phyloP scores from a whole-genome alignment of 495 filamentous ascomycete species.

The Niebla homalea region DNA sequence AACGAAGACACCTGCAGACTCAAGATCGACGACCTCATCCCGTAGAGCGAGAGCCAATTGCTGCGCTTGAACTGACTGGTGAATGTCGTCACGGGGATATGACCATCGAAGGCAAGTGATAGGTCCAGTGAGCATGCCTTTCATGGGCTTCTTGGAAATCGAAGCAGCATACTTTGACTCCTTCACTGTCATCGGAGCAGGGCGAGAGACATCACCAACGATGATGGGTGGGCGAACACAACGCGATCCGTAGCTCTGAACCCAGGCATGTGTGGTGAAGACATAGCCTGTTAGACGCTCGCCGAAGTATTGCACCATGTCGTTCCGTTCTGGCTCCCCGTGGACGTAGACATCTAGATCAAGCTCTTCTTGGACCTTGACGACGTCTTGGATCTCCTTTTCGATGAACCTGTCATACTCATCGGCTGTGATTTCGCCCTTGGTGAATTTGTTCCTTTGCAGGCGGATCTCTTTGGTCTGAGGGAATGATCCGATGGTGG shows the following conservation, averaged over 20 bases:
- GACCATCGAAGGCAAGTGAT: slow-evolving; percentile 99
- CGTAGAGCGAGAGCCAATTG: slow-evolving; percentile 96
- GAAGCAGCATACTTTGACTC: slow-evolving; percentile 97
- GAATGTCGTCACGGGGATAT: slow-evolving; percentile 97
- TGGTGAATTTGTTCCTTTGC: slow-evolving; percentile 92
- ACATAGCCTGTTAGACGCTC: slow-evolving; percentile 93
- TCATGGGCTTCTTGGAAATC: slow-evolving; percentile 96
- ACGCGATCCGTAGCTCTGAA: slow-evolving; percentile 94
- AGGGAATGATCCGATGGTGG: slow-evolving; percentile 97
- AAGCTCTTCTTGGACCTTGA: slow-evolving; percentile 96
- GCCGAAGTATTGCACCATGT: slow-evolving; percentile 99
- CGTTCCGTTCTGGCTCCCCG: slow-evolving; percentile 97
- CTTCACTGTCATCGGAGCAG: slow-evolving; percentile 96
- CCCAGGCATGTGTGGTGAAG: slow-evolving; percentile 98
- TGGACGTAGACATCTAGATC: slow-evolving; percentile 93
- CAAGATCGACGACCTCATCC: slow-evolving; percentile 95
- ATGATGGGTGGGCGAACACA: slow-evolving; percentile 97
- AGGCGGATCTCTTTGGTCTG: slow-evolving; percentile 97
- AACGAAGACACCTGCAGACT: slow-evolving; percentile 87
- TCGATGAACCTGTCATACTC: slow-evolving; percentile 98
- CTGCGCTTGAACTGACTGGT: slow-evolving; percentile 97
- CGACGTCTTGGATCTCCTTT: slow-evolving; percentile 84
- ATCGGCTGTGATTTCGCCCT: slow-evolving; percentile 81
- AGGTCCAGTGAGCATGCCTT: slow-evolving; percentile 99
- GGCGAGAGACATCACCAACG: slow-evolving; percentile 94